These are phyloP conservation scores for Rheum nobile DNA, from an alignment of 148 eudicot genomes.

Conservation along the genomic window DNA sequence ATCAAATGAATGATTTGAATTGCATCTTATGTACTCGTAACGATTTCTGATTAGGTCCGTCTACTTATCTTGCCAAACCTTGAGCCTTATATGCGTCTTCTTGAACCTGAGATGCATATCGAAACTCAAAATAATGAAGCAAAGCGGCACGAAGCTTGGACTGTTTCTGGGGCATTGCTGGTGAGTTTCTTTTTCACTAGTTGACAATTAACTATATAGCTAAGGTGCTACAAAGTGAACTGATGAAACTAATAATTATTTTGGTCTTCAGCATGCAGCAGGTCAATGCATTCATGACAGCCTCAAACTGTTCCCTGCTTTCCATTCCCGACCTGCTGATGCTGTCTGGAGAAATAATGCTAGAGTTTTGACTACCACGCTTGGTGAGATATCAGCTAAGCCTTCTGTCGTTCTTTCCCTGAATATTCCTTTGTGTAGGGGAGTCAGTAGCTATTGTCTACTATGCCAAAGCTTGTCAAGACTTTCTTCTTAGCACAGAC, in stretches of 20 bases:
- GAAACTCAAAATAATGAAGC: conserved; percentile 57
- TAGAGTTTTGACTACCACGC: conserved; percentile 24
- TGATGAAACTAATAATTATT: neutral
- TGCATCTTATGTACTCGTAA: neutral
- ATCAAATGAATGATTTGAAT: neutral
- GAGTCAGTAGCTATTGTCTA: neutral
- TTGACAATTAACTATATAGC: neutral
- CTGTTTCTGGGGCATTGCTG: conserved; percentile 70
- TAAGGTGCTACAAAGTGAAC: neutral
- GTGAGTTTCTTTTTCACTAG: conserved; percentile 22
- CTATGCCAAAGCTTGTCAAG: neutral
- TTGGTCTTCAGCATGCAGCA: conserved; percentile 50
- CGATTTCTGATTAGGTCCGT: conserved; percentile 34
- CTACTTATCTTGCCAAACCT: conserved; percentile 65
- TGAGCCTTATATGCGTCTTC: conserved; percentile 51
- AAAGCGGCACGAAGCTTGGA: conserved; percentile 76
- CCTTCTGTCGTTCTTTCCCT: neutral
- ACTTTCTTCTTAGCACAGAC: neutral
- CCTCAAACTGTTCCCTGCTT: conserved; percentile 49
- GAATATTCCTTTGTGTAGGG: neutral
- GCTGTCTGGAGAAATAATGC: conserved; percentile 28
- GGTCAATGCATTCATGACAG: conserved; percentile 52
- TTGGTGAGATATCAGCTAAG: conserved; percentile 21
- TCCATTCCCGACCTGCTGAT: conserved; percentile 31
- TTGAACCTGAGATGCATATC: conserved; percentile 64